Evolutionary conservation across 768 basidiomycete genomes (phyloP).

Genomic region (Sistotremastrum niveocremeum): DNA sequence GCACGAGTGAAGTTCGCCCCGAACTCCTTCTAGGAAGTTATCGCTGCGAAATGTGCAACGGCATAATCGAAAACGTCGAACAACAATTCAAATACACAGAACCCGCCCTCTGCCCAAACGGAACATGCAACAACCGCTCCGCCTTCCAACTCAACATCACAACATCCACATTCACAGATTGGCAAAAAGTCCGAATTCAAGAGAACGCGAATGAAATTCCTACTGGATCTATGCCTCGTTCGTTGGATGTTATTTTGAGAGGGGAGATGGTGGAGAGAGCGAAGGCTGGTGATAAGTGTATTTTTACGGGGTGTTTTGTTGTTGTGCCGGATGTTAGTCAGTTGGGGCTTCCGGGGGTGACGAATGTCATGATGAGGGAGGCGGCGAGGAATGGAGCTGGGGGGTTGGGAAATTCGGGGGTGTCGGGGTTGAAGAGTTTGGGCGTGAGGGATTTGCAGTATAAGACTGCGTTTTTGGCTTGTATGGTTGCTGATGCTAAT

Average conservation of each 20-base stretch:
- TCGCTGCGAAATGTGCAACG: constrained; percentile 79
- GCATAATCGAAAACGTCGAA: constrained; percentile 82
- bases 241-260: constrained; percentile 88
- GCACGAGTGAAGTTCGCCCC: constrained; percentile 94
- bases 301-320: constrained; percentile 96
- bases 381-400: constrained; percentile 53
- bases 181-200: constrained; percentile 99
- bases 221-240: constrained; percentile 96
- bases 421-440: constrained; percentile 85
- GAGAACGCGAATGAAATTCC: constrained; percentile 99
- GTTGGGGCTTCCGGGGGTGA: constrained; percentile 88
- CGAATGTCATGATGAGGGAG: constrained; percentile 80
- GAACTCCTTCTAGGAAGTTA: constrained; percentile 91
- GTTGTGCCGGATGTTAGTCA: constrained; percentile 98
- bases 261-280: constrained; percentile 96
- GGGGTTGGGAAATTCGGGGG: constrained; percentile 63
- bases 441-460: constrained; percentile 95
- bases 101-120: constrained; percentile 91
- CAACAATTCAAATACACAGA: constrained; percentile 99
- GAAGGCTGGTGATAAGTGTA: constrained; percentile 97
- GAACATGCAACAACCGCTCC: constrained; percentile 78
- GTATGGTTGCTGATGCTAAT: constrained; percentile 92
- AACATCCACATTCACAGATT: constrained; percentile 92
- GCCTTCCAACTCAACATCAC: constrained; percentile 95
- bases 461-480: constrained; percentile 96